Base-by-base conservation (phyloP, 805 yeast genomes). In the Ogataea methylovora region DNA sequence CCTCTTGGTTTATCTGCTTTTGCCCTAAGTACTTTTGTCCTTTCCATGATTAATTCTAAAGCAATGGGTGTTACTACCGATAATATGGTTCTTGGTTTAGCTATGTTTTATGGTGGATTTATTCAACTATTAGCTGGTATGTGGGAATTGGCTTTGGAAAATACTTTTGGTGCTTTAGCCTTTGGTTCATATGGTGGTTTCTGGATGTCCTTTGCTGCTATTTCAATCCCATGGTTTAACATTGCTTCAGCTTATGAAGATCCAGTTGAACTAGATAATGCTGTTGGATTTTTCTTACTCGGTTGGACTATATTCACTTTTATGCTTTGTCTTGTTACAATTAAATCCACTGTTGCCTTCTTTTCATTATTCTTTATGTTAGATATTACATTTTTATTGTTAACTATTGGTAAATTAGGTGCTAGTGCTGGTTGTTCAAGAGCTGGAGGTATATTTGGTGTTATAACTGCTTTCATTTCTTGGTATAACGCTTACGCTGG, bases 401-500 rank as follows among this genome's bases (percentile, higher is more conserved):
- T 76, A 32, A 50, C 71, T 1, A 53, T 74, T 29, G 83, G 77
- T 13, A 49, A 63, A 31, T 68, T 79, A 42, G 71, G 71, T n/a
- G 67, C 65, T 19, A 60, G 60, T 25, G 38, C 43, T 2, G 46
- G 43, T 17, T 56, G 63, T 35, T 56, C 59, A 13, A 61, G 50
- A 37, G 84, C 80, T 8, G 85, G 78, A 29, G 87, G 87, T 44
- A 67, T 74, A 13, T 33, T 73, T n/a, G 86, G 84, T 30, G 62
- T 79, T 14, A 60, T 79, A 6, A 71, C 78, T 21, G 69, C 84
- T 0, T 63, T 76, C 40, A 53, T 75, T 32, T 82, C 81, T 1
- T 79, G 80, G 79, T 79, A 77, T 49, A 77, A 78, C 50, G 84
- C 85, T 5, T 76, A 65, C 44, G 82, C 84, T 3, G 86, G 85